Percentiles rank a stretch among this genome's conserved stretches.
phyloP scores from a whole-genome alignment of 768 basidiomycete species.

The Serendipita vermifera region DNA sequence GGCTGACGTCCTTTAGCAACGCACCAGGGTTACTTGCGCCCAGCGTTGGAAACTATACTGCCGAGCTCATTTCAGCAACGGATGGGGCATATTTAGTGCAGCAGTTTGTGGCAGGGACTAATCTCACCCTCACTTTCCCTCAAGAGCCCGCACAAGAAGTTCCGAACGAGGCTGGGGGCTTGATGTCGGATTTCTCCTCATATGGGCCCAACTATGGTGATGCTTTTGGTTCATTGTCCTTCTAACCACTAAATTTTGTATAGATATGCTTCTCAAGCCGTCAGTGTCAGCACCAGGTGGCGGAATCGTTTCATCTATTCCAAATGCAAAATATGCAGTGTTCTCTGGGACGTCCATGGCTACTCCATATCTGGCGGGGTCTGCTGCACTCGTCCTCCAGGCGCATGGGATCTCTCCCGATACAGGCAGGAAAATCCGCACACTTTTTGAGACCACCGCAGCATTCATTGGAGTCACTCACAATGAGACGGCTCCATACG shows the following conservation, averaged over 20 bases:
- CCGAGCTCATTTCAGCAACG: constrained; percentile 38
- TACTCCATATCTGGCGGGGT: constrained; percentile 34
- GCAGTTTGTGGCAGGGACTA: constrained; percentile 33
- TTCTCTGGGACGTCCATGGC: constrained; percentile 32
- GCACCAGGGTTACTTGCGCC: constrained; percentile 35
- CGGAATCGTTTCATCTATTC: constrained; percentile 35
- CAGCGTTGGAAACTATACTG: constrained; percentile 33
- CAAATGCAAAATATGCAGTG: constrained; percentile 29
- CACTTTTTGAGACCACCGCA: constrained; percentile 39
- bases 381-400: constrained; percentile 32
- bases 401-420: constrained; percentile 26
- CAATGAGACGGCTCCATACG: constrained; percentile 37
- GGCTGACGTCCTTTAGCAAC: constrained; percentile 27
- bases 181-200: constrained; percentile 42
- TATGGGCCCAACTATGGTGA: constrained; percentile 52
- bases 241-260: constrained; percentile 8
- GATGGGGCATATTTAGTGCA: constrained; percentile 46
- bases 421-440: constrained; percentile 25
- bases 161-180: constrained; percentile 36
- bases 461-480: constrained; percentile 31
- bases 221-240: constrained; percentile 24
- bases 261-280: constrained; percentile 31
- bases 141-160: constrained; percentile 37
- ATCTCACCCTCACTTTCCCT: constrained; percentile 36
- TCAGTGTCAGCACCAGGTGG: constrained; percentile 42